Conservation (phyloP, 352 stramenopile species). For the Achlya hypogyna region DNA sequence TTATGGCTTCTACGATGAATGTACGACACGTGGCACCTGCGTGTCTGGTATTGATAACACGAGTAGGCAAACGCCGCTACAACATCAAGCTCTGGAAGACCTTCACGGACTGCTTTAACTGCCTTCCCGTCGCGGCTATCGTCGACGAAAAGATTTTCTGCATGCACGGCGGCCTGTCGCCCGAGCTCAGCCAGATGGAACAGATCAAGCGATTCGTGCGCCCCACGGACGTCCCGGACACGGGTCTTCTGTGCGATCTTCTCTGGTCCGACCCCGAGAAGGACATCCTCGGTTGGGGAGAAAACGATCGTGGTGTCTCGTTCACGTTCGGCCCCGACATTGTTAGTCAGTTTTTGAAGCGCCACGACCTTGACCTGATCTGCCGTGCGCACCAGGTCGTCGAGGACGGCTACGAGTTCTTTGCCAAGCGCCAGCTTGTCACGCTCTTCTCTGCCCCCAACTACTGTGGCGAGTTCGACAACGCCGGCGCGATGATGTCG, state of each 20-base stretch:
- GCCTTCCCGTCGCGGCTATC: slow-evolving; percentile 93
- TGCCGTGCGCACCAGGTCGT: slow-evolving; percentile 92
- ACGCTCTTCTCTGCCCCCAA: slow-evolving; percentile 99
- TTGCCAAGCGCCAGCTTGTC: slow-evolving; percentile 95
- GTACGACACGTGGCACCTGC: slow-evolving; percentile 7
- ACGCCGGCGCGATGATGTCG: slow-evolving; percentile 73
- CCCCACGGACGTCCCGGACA: slow-evolving; percentile 84
- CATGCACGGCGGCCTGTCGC: slow-evolving; percentile 96
- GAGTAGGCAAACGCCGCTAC: slow-evolving; percentile 82
- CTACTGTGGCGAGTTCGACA: slow-evolving; percentile 96
- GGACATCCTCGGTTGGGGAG: slow-evolving; percentile 97
- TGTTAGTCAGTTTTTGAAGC: slow-evolving; percentile 94
- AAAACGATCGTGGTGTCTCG: slow-evolving; percentile 95
- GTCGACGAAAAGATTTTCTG: slow-evolving; percentile 99
- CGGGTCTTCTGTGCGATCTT: slow-evolving; percentile 96
- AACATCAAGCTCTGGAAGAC: slow-evolving; percentile 98
- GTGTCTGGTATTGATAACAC: background rate
- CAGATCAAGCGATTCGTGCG: slow-evolving; percentile 94
- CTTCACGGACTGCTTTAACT: slow-evolving; percentile 92
- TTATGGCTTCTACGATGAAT: slow-evolving; percentile 80
- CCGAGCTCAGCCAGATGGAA: slow-evolving; percentile 86
- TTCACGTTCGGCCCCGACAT: slow-evolving; percentile 99
- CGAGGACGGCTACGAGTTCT: slow-evolving; percentile 99
- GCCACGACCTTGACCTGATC: slow-evolving; percentile 97
- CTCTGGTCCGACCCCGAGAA: slow-evolving; percentile 98